phyloP scores from a whole-genome alignment of 2,329 filamentous ascomycete species.

The Cercospora beticola region DNA sequence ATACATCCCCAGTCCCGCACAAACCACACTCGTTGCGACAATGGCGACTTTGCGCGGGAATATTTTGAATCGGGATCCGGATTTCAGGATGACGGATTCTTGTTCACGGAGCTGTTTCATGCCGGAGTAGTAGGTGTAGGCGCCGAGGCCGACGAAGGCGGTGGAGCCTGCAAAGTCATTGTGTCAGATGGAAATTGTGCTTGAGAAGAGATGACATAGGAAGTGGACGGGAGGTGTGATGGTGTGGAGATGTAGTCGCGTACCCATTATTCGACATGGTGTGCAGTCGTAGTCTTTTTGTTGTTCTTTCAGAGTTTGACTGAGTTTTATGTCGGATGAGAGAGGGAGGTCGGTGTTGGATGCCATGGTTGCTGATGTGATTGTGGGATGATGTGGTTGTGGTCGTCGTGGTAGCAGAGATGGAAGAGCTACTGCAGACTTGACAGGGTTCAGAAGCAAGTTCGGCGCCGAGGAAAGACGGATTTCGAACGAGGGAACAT shows the following conservation, averaged over 20 bases:
- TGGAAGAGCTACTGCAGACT: neutral
- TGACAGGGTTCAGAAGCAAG: neutral
- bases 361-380: neutral
- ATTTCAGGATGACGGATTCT: slow-evolving; percentile 43
- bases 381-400: neutral
- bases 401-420: neutral
- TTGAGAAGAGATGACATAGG: neutral
- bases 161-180: slow-evolving; percentile 40
- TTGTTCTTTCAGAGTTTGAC: slow-evolving; percentile 29
- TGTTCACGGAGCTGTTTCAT: slow-evolving; percentile 46
- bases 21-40: slow-evolving; percentile 40
- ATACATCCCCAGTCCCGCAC: slow-evolving; percentile 49
- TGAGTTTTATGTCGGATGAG: slow-evolving; percentile 23
- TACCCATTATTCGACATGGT: slow-evolving; percentile 38
- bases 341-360: slow-evolving; percentile 19
- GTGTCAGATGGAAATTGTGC: neutral
- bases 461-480: slow-evolving; percentile 7
- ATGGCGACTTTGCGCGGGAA: slow-evolving; percentile 42
- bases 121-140: slow-evolving; percentile 49
- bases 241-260: neutral
- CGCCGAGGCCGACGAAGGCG: slow-evolving; percentile 49
- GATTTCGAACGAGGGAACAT: neutral
- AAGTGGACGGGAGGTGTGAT: neutral
- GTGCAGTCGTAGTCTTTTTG: slow-evolving; percentile 36
- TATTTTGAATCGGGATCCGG: slow-evolving; percentile 45